Conservation (phyloP, 176 grass and related monocot species). For the Carex parvula region DNA sequence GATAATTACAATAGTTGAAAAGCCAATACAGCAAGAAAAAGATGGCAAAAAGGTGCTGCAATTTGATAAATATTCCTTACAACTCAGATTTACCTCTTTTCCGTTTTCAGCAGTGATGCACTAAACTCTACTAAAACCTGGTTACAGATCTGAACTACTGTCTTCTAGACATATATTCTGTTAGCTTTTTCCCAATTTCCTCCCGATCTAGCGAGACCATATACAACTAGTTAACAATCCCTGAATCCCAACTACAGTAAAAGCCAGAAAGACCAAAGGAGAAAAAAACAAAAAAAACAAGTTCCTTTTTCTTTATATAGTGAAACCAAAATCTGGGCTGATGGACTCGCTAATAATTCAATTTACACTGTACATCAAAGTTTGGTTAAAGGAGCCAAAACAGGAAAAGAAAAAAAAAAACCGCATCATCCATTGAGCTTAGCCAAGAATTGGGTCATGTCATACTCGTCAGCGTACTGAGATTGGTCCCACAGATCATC, state of each 20-base stretch:
- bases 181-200: slow-evolving; percentile 12
- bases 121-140: slow-evolving; percentile 11
- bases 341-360: slow-evolving; percentile 36
- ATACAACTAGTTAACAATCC: slow-evolving; percentile 12
- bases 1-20: background rate
- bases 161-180: slow-evolving; percentile 15
- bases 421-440: slow-evolving; percentile 69
- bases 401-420: background rate
- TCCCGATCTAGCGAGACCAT: slow-evolving; percentile 14
- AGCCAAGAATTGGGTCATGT: slow-evolving; percentile 70
- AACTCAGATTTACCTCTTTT: slow-evolving; percentile 17
- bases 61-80: slow-evolving; percentile 9
- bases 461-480: slow-evolving; percentile 78
- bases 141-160: slow-evolving; percentile 26
- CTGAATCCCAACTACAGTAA: slow-evolving; percentile 1
- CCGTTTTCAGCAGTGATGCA: background rate
- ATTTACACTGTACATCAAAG: slow-evolving; percentile 84
- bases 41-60: slow-evolving; percentile 11
- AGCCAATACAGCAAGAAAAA: slow-evolving; percentile 4
- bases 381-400: background rate
- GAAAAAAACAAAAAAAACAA: background rate
- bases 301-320: background rate
- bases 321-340: background rate
- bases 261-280: background rate
- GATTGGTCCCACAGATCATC: slow-evolving; percentile 95